Evolutionary conservation across 108 stramenopile genomes (phyloP).

Genomic region (Skeletonema marinoi): DNA sequence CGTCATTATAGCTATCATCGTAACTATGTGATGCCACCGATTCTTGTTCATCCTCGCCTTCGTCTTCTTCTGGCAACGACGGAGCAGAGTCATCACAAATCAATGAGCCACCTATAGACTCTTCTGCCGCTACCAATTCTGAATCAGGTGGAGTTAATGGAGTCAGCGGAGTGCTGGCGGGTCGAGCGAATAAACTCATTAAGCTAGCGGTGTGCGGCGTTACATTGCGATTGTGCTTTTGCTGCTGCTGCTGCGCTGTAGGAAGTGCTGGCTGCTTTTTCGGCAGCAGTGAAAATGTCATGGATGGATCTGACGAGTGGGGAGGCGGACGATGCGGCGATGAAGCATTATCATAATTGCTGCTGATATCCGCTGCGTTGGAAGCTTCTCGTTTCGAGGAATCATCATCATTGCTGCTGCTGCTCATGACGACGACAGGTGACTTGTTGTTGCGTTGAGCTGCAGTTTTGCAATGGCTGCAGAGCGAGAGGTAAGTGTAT

Average conservation of each 20-base stretch:
- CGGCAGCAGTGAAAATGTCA: not conserved
- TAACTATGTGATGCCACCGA: not conserved
- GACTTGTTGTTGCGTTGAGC: no score
- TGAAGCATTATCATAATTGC: not conserved
- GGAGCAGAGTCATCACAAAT: not conserved
- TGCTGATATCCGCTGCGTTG: not conserved
- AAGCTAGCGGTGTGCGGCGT: conserved; percentile 31
- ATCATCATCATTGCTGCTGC: no score
- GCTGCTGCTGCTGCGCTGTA: not conserved
- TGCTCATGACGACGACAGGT: no score
- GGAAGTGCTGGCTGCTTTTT: no score
- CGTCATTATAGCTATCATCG: not conserved
- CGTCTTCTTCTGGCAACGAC: not conserved
- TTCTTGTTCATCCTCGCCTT: not conserved
- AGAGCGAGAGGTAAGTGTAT: no score
- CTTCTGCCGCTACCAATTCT: not conserved
- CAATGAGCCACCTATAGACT: not conserved
- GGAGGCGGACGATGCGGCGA: not conserved
- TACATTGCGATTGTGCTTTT: conserved; percentile 13
- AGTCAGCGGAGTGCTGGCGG: conserved; percentile 14
- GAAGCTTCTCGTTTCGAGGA: no score
- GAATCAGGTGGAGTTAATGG: not conserved
- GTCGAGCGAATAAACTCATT: conserved; percentile 35
- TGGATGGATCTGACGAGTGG: not conserved
- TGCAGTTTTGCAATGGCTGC: no score